Base-by-base conservation (phyloP, 2,329 filamentous ascomycete species). In the Mycosphaerella arachidis region DNA sequence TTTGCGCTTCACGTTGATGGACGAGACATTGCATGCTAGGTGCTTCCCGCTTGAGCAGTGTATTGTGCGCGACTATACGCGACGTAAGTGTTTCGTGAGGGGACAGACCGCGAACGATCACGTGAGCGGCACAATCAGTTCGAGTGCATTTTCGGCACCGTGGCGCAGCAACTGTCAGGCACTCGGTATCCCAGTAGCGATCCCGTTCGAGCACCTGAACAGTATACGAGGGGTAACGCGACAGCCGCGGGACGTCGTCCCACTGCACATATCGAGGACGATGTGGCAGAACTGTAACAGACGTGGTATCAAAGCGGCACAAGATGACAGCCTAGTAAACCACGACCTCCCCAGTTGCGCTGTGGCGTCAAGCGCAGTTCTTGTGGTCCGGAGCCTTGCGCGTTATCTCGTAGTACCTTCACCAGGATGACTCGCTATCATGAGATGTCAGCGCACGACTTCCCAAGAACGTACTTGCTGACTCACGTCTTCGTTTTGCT, bases 321-420 rank as follows among this genome's bases (percentile, higher is more conserved):
- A 64, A 97, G 84, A 77, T 97, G 92, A 74, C 93, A 99, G 57
- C 93, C 93, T 69, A 99, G 78, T 73, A 95, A 78, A 12, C 93
- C 94, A 74, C 91, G 83, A 31, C 94, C 94, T 66, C 93, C 93
- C 93, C 94, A 99, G 71, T 92, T 82, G 48, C 85, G 84, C 68
- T 85, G 83, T 56, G 93, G 93, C 52, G 81, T 90, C 64, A 99
- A 77, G 64, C 84, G 86, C 69, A 97, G 76, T 59, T 86, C 82
- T 59, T 94, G 51, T 73, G 72, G 63, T 78, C 77, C 57, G 84
- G 82, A 54, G 77, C 67, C 63, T 90, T 86, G 30, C 84, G 80
- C 53, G 37, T 45, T 3, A 33, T 51, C 79, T 80, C 72, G 88
- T 87, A 76, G 58, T 12, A 75, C 79, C 71, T 86, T 89, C 58